Percentiles rank a stretch among this genome's conserved stretches.
These are phyloP conservation scores for Cutaneotrichosporon mucoides DNA, from an alignment of 1,284 basidiomycete species.

Conservation along the genomic window DNA sequence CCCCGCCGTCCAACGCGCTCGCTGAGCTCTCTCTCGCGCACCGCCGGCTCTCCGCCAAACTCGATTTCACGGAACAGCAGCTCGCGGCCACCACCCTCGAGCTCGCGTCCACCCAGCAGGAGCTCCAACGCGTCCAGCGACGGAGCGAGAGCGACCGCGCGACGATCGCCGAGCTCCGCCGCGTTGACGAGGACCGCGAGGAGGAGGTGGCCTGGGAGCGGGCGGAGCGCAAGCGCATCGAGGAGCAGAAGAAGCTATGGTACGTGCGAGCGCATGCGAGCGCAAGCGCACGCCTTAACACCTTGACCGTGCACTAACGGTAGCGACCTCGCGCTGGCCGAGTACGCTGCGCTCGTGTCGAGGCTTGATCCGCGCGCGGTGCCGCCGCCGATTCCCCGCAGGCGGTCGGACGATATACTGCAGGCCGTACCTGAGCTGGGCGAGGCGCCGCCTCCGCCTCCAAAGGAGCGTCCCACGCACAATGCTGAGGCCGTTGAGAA, in stretches of 20 bases:
- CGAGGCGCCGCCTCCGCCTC: background rate
- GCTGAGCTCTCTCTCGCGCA: constrained; percentile 49
- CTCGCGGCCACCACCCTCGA: constrained; percentile 43
- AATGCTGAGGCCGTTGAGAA: too few relatives aligned
- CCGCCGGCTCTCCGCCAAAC: constrained; percentile 44
- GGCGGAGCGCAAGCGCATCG: constrained; percentile 35
- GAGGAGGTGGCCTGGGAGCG: constrained; percentile 51
- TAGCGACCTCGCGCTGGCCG: constrained; percentile 44
- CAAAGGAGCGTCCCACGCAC: too few relatives aligned
- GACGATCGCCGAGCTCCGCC: constrained; percentile 31
- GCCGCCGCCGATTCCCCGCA: constrained; percentile 28
- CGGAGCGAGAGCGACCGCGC: constrained; percentile 54
- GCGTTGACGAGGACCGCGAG: constrained; percentile 60
- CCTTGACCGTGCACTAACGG: background rate
- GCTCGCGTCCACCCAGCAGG: constrained; percentile 51
- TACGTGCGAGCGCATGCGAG: constrained; percentile 28
- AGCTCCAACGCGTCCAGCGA: constrained; percentile 57
- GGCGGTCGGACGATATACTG: constrained; percentile 21
- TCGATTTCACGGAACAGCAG: constrained; percentile 42
- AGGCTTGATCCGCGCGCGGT: constrained; percentile 39
- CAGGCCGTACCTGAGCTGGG: constrained; percentile 16
- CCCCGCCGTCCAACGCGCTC: constrained; percentile 37
- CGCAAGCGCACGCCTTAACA: background rate
- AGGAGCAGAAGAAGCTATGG: constrained; percentile 47
- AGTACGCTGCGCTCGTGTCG: constrained; percentile 39